phyloP scores from a whole-genome alignment of 129 eudicot species.

The Smallanthus sonchifolius region DNA sequence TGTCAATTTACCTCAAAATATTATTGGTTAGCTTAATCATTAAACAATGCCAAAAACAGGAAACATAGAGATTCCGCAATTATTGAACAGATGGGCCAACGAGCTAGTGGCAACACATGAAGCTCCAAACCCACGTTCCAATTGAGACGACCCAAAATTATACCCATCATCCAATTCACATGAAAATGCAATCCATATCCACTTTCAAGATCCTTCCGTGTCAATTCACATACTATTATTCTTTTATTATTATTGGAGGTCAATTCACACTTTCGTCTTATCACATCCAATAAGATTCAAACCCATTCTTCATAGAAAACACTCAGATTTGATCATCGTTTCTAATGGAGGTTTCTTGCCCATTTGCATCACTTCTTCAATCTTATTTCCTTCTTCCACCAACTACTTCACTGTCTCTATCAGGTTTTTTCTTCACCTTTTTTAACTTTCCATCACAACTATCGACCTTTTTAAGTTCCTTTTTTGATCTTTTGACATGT shows the following conservation, averaged over 20 bases:
- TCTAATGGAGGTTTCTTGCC: not conserved
- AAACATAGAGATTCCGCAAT: not conserved
- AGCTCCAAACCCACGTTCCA: constrained; percentile 13
- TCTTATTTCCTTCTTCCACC: not conserved
- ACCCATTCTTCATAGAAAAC: not conserved
- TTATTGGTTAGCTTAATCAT: not conserved
- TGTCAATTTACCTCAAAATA: not conserved
- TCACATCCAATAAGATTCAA: not conserved
- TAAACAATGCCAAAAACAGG: not conserved
- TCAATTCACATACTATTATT: not conserved
- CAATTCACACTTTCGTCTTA: not conserved
- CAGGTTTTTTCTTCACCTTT: constrained; percentile 13
- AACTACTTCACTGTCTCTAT: constrained; percentile 11
- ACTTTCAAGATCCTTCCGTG: constrained; percentile 5
- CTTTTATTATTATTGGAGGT: not conserved
- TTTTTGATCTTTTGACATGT: not conserved
- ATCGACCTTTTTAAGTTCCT: not conserved
- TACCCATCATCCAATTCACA: constrained; percentile 9
- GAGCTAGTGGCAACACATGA: constrained; percentile 24
- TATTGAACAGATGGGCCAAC: constrained; percentile 9
- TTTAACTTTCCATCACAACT: not conserved
- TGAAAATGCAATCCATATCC: constrained; percentile 2
- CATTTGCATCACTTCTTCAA: not conserved
- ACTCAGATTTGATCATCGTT: not conserved
- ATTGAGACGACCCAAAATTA: not conserved